Percentiles rank a stretch among this genome's conserved stretches.
Evolutionary conservation across 495 filamentous ascomycete genomes (phyloP).

Genomic region (Penicillium goetzii): DNA sequence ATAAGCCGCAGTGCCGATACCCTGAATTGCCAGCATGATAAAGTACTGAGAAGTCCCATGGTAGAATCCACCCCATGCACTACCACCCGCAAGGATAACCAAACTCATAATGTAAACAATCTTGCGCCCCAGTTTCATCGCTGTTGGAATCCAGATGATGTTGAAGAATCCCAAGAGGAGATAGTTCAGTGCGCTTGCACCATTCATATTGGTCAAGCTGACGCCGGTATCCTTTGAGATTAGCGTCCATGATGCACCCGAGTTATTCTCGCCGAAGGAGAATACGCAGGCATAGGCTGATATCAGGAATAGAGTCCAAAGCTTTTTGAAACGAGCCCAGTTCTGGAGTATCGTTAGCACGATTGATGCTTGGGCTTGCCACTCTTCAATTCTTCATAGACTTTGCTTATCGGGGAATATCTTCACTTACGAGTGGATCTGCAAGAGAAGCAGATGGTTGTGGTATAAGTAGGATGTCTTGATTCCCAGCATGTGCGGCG

Average conservation of each 20-base stretch:
- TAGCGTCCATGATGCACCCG: slow-evolving; percentile 37
- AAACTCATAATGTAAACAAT: slow-evolving; percentile 37
- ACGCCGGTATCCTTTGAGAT: slow-evolving; percentile 37
- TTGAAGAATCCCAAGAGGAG: slow-evolving; percentile 42
- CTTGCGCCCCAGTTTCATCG: slow-evolving; percentile 41
- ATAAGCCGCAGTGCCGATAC: slow-evolving; percentile 37
- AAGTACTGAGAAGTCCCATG: slow-evolving; percentile 33
- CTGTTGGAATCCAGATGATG: slow-evolving; percentile 41
- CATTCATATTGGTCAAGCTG: slow-evolving; percentile 37
- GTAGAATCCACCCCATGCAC: slow-evolving; percentile 34
- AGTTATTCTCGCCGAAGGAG: slow-evolving; percentile 39
- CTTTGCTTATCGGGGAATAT: too few relatives aligned
- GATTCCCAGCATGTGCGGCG: slow-evolving; percentile 27
- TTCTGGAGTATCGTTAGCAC: slow-evolving; percentile 22
- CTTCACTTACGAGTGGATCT: slow-evolving; percentile 35
- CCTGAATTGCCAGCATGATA: slow-evolving; percentile 28
- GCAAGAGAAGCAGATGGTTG: slow-evolving; percentile 31
- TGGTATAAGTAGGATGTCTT: slow-evolving; percentile 40
- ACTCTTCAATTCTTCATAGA: too few relatives aligned
- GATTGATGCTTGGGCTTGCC: too few relatives aligned
- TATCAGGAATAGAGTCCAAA: slow-evolving; percentile 34
- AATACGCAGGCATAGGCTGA: slow-evolving; percentile 36
- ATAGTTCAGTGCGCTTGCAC: slow-evolving; percentile 37
- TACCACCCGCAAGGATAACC: slow-evolving; percentile 26
- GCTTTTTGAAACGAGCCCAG: slow-evolving; percentile 34